Conservation (phyloP, 352 stramenopile species). For the Phytophthora colocasiae region DNA sequence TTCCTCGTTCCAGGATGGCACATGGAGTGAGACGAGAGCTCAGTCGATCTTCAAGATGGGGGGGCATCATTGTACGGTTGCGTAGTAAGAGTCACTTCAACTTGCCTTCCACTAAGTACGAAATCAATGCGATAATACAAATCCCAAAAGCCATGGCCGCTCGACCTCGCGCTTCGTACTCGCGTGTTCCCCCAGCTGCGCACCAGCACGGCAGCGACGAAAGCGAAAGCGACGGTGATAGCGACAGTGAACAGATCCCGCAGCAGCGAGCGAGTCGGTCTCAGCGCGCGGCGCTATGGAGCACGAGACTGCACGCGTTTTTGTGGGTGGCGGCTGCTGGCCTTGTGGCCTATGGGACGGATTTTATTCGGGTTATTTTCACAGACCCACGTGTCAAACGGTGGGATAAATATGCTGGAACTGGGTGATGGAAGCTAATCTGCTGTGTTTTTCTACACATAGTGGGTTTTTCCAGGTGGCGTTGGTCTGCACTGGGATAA, state of each 20-base stretch:
- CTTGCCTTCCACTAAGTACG: conserved; percentile 19
- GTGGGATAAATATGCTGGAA: conserved; percentile 6
- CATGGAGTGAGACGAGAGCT: conserved; percentile 16
- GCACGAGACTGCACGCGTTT: conserved; percentile 76
- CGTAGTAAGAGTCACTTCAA: conserved; percentile 3
- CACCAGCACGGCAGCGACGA: conserved; percentile 42
- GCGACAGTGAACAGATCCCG: conserved; percentile 41
- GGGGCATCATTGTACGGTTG: not conserved
- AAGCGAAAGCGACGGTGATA: conserved; percentile 38
- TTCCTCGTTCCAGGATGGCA: conserved; percentile 21
- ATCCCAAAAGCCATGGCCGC: conserved; percentile 37
- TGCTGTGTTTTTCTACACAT: not conserved
- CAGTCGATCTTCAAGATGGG: conserved; percentile 16
- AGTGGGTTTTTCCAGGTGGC: conserved; percentile 87
- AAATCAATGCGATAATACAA: conserved; percentile 2
- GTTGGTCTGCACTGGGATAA: conserved; percentile 80
- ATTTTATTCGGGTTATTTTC: conserved; percentile 80
- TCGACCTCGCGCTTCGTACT: conserved; percentile 38
- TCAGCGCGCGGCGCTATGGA: conserved; percentile 62
- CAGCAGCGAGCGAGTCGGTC: conserved; percentile 39
- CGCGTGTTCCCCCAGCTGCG: conserved; percentile 56
- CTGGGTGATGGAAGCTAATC: conserved; percentile 4
- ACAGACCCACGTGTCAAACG: conserved; percentile 59
- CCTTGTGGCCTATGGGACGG: conserved; percentile 63
- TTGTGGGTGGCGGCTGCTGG: conserved; percentile 72